Base-by-base conservation (phyloP, 139 green algal species). In the Tetradesmus lagerheimii region DNA sequence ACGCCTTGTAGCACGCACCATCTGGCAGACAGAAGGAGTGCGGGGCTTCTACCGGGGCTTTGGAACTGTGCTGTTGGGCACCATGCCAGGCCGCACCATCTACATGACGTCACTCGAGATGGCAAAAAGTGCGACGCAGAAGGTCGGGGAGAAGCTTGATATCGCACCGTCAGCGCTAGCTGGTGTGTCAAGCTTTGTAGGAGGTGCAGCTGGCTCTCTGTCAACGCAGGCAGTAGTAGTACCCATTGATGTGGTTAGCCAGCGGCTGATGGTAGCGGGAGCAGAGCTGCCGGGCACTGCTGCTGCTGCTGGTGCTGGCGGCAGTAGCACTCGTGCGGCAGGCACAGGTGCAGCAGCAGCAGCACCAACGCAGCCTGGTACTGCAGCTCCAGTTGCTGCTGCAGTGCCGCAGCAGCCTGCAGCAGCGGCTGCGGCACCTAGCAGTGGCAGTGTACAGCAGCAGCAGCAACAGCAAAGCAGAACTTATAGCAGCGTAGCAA, bases 31-130 rank as follows among this genome's bases (percentile, higher is more conserved):
- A 0, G 96, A 99, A 37, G 97, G 98, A 27, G 53, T 98, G 0
- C 92, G 92, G 0, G 98, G 97, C 5, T 95, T 99, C 47, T 99
- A 99, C 91, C 93, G 96, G 1, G 98, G 97, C 38, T 98, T 98
- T 91, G 92, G 93, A 16, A 97, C 95, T 0, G 95, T 97, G 9
- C 83, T 97, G 0, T 91, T 95, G 31, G 96, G 96, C 29, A 96
- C 95, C 5, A 95, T 98, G 38, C 96, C 96, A 20, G 75, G 29
- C 4, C 67, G 80, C 64, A 88, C 35, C 6, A 75, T 99, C 4
- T 99, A 99, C 92, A 86, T 99, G 27, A 94, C 87, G 27, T 89
- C 92, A 23, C 88, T 99, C 25, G 97, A 99, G 67, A 53, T 93
- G 0, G 91, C 92, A 4, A 98, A 98, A 84, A 90, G 83, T 31